Evolutionary conservation across 768 basidiomycete genomes (phyloP).

Genomic region (Podaxis sp.): DNA sequence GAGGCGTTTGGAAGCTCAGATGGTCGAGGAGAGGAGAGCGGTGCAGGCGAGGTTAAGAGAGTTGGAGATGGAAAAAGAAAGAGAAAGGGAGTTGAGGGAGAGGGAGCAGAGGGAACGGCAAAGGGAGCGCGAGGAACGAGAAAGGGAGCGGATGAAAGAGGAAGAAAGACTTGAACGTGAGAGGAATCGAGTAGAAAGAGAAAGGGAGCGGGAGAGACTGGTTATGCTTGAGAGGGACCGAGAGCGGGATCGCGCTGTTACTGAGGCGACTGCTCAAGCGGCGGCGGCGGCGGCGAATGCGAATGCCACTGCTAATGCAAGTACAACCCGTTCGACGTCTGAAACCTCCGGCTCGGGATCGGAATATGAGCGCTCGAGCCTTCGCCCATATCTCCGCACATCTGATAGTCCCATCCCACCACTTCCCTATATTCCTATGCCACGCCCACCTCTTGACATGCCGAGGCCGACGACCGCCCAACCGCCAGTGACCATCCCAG

Average conservation of each 20-base stretch:
- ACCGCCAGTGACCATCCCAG: neutral
- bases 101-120: neutral
- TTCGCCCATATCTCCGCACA: neutral
- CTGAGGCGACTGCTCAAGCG: neutral
- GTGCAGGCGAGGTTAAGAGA: neutral
- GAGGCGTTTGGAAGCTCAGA: neutral
- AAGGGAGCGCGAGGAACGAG: neutral
- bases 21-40: neutral
- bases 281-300: neutral
- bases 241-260: neutral
- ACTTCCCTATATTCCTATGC: constrained; percentile 6
- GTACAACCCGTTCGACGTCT: neutral
- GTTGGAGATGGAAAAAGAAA: neutral
- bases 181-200: neutral
- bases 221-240: neutral
- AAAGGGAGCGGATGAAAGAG: neutral
- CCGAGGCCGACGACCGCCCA: neutral
- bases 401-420: neutral
- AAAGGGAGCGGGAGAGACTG: neutral
- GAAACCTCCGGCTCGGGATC: neutral
- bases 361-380: neutral
- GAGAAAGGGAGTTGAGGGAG: neutral
- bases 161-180: neutral
- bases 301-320: neutral
- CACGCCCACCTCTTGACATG: constrained; percentile 1